A percentile compares a stretch with the other conserved stretches of the same genome.
Conservation (phyloP, 352 stramenopile genomes). For the Phytophthora ramorum region DNA sequence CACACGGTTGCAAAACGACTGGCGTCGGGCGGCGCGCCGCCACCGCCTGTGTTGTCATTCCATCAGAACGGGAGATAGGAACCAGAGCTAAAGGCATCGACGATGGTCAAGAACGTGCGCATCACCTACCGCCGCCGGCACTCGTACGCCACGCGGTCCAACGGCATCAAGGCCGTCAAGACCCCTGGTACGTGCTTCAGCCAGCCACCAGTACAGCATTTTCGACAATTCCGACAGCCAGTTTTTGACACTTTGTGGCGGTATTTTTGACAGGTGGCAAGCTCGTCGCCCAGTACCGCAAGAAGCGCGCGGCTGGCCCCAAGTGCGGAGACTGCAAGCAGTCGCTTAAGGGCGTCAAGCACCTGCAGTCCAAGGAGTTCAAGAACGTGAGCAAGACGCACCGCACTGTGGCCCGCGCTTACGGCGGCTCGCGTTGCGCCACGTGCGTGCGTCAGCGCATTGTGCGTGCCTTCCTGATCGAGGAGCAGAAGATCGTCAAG, state of each 20-base stretch:
- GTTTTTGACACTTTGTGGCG: constrained; percentile 3
- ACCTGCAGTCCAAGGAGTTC: constrained; percentile 74
- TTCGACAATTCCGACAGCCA: neutral
- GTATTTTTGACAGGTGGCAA: constrained; percentile 70
- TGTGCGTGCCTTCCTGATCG: constrained; percentile 98
- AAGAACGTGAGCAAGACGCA: constrained; percentile 90
- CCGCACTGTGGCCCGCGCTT: constrained; percentile 96
- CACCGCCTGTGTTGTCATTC: constrained; percentile 43
- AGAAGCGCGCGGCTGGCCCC: constrained; percentile 94
- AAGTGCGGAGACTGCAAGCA: constrained; percentile 98
- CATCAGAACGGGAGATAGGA: constrained; percentile 79
- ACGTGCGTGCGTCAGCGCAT: constrained; percentile 96
- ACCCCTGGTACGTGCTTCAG: constrained; percentile 90
- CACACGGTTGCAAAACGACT: constrained; percentile 51
- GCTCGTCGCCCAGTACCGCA: constrained; percentile 94
- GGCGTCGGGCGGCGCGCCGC: constrained; percentile 39
- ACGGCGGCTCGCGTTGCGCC: constrained; percentile 95
- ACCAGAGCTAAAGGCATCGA: constrained; percentile 55
- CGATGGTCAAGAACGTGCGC: constrained; percentile 95
- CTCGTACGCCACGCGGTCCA: constrained; percentile 97
- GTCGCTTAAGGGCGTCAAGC: constrained; percentile 91
- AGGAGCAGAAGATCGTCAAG: constrained; percentile 99
- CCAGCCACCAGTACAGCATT: neutral
- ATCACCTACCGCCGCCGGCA: constrained; percentile 96
- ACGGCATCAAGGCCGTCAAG: constrained; percentile 95